Evolutionary conservation across 495 filamentous ascomycete genomes (phyloP), one percentile per base, ranked within the genome.

Genomic region (Sordaria brevicollis): DNA sequence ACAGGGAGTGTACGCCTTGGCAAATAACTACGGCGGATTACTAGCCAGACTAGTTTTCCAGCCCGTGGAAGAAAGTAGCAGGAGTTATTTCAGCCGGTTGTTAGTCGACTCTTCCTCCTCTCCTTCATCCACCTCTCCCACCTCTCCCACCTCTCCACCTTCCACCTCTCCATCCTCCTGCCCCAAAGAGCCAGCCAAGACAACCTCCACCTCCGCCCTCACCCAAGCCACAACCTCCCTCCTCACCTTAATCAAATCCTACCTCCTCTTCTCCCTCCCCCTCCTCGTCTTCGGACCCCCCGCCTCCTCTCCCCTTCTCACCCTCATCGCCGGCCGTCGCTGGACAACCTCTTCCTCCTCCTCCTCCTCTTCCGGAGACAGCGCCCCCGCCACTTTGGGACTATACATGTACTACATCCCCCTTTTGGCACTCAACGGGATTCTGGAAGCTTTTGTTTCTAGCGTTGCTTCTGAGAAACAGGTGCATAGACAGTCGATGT

Each of bases 1-100:
- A 11, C 94, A 98, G 81, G 95, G 95, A n/a, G 89, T 92, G 19
- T 99, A 98, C 79, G 91, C 93, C 0, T 84, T 99, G 3, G 95
- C 94, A 35, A 89, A 91, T 66, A 97, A 97, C 76, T 99, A 99
- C 82, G 95, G 96, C 43, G 91, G 93, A 8, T 87, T 99, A 3
- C 79, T 96, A 66, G 95, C 96, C 3, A 90, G 95, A 13, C 87
- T 97, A 69, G 80, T 99, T 68, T 95, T 99, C 78, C 95, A 97
- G 74, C 95, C 95, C 10, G 87, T 98, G 73, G 95, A 99, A 76
- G 96, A 98, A 78, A 92, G 89, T 73, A 91, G 89, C 71, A 89
- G 96, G 29, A 92, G 89, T 72, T 86, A 96, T 70, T 97, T 98
- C 76, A 91, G 91, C 37, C 89, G 89, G 65, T 84, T 97, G 7